A percentile compares a stretch with the other conserved stretches of the same genome.
Evolutionary conservation across 2,329 filamentous ascomycete species (phyloP).

Genomic region (Fusarium hostae): DNA sequence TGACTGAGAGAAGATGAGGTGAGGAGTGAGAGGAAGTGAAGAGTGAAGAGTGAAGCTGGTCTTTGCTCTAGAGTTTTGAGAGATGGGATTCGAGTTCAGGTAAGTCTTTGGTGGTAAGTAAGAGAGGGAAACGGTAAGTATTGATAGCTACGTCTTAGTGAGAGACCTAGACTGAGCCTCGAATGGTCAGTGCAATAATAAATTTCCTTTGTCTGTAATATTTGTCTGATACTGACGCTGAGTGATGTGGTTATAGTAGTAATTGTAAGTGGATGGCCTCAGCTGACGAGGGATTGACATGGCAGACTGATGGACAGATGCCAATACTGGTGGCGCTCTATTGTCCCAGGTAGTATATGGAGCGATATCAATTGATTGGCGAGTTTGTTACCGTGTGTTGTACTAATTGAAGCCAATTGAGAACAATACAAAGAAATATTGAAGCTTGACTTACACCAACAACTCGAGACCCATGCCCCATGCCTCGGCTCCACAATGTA

Average conservation of each 20-base stretch:
- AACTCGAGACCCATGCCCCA: not conserved
- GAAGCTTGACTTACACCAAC: not conserved
- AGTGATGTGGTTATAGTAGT: not conserved
- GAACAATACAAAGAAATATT: not conserved
- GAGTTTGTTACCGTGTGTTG: not conserved
- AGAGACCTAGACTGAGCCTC: not conserved
- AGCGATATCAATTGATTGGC: not conserved
- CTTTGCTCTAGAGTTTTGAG: not conserved
- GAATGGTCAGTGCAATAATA: not conserved
- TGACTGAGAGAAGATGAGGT: not conserved
- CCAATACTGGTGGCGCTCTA: not conserved
- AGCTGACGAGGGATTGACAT: not conserved
- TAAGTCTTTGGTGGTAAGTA: not conserved
- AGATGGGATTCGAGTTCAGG: not conserved
- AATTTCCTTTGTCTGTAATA: not conserved
- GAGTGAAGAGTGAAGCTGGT: not conserved
- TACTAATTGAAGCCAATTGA: not conserved
- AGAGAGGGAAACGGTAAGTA: not conserved
- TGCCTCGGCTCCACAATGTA: not conserved
- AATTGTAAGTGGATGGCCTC: not conserved
- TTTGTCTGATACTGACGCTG: not conserved
- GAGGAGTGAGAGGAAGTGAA: too few relatives aligned
- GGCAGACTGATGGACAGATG: rapidly evolving
- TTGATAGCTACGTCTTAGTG: not conserved
- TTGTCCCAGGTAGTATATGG: not conserved